phyloP scores from a whole-genome alignment of 441 rosid species.

The Pelargonium myrrhifolium region DNA sequence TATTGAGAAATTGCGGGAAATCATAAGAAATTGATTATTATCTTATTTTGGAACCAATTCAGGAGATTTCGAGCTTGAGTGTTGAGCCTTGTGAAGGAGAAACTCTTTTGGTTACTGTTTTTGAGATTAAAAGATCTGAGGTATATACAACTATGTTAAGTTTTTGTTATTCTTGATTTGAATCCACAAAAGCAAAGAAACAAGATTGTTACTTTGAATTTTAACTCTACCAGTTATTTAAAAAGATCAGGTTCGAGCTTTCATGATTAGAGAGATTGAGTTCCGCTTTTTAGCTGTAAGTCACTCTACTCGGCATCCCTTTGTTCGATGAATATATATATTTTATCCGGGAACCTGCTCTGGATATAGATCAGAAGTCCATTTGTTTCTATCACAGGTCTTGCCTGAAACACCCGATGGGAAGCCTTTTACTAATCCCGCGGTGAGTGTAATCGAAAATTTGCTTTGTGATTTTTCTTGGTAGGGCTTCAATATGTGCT shows the following conservation, averaged over 20 bases:
- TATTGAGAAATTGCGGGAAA: no score
- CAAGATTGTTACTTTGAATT: neutral
- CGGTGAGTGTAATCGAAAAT: conserved; percentile 34
- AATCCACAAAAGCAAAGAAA: neutral
- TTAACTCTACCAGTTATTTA: conserved; percentile 10
- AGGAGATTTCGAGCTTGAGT: conserved; percentile 88
- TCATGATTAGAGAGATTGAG: conserved; percentile 74
- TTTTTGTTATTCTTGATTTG: neutral
- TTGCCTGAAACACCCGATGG: conserved; percentile 64
- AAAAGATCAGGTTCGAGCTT: conserved; percentile 67
- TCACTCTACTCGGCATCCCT: conserved; percentile 9
- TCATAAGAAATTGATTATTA: no score
- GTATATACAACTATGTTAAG: conserved; percentile 23
- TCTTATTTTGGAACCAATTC: conserved; percentile 14
- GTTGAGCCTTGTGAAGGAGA: conserved; percentile 78
- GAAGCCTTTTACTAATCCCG: conserved; percentile 44
- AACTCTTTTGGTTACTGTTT: conserved; percentile 68
- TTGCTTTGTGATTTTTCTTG: neutral
- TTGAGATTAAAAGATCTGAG: conserved; percentile 66
- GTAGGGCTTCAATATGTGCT: neutral
- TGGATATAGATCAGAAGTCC: neutral
- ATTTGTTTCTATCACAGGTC: conserved; percentile 35
- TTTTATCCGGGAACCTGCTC: neutral
- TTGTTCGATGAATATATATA: neutral
- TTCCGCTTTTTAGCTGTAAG: conserved; percentile 87